Conservation (phyloP, 129 eudicot species). For the Erigeron canadensis region DNA sequence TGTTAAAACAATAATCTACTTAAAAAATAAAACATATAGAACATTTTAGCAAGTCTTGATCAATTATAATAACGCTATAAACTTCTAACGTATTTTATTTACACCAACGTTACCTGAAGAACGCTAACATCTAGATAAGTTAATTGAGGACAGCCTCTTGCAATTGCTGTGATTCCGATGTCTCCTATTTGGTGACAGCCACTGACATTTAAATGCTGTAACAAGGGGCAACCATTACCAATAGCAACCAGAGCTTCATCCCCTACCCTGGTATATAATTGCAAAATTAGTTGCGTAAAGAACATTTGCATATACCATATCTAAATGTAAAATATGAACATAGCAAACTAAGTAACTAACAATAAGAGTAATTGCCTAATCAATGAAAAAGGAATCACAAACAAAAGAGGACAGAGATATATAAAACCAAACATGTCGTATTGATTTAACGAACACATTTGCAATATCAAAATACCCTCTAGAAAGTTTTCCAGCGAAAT, state of each 20-base stretch:
- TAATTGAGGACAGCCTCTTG: slow-evolving; percentile 15
- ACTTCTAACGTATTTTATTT: neutral
- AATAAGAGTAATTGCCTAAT: neutral
- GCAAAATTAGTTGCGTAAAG: neutral
- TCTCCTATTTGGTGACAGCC: slow-evolving; percentile 9
- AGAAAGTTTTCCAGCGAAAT: neutral
- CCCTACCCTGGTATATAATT: slow-evolving; percentile 2
- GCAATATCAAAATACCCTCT: neutral
- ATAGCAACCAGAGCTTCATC: slow-evolving; percentile 16
- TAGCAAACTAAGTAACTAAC: neutral
- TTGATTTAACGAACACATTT: neutral
- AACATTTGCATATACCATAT: neutral
- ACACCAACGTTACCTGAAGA: neutral
- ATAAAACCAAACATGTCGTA: neutral
- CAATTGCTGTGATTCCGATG: neutral
- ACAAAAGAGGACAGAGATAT: neutral
- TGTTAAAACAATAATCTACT: too few species aligned
- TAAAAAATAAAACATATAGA: neutral
- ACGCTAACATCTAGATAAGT: slow-evolving; percentile 9
- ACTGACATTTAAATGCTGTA: slow-evolving; percentile 12
- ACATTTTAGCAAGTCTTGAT: neutral
- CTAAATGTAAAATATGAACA: neutral
- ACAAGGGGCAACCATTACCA: slow-evolving; percentile 13
- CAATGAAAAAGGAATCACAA: neutral
- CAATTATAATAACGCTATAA: neutral